Evolutionary conservation across 2,329 filamentous ascomycete species (phyloP), one percentile per base, ranked within the genome.

Genomic region (Paraphoma sp.): DNA sequence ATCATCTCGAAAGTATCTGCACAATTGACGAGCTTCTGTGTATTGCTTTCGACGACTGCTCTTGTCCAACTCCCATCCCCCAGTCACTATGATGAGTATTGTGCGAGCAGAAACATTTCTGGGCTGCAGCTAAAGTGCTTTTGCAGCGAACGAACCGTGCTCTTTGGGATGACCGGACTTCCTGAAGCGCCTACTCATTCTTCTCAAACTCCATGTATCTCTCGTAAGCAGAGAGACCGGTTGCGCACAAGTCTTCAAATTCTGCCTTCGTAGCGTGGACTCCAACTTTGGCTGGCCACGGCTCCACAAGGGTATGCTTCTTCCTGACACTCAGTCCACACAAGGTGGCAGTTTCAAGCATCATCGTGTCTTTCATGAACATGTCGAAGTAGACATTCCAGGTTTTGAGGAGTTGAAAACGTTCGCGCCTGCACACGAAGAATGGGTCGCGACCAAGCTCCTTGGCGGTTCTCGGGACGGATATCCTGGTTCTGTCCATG

Each of bases 161-260:
- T n/a, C n/a, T n/a, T n/a, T n/a, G n/a, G n/a, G n/a, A n/a, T n/a
- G n/a, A n/a, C n/a, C n/a, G n/a, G n/a, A n/a, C n/a, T n/a, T n/a
- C n/a, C n/a, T n/a, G n/a, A n/a, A n/a, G n/a, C n/a, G n/a, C n/a
- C 38, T 41, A 45, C 23, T 47, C 12, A 8, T n/a, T 16, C 45
- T 63, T 67, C 53, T 66, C 59, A 64, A 73, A 73, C 53, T 78
- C 75, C 31, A 76, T 57, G 54, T 76, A 77, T n/a, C 74, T 52
- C 55, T 76, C 69, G 14, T 51, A 49, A 0, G 68, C 65, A 1
- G 38, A 30, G 28, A 50, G 10, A 1, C 53, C 52, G n/a, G 33
- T 43, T n/a, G 38, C 29, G 4, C 64, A 18, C 12, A 64, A 10
- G 30, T 56, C n/a, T 7, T 74, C 64, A 60, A 79, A 78, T 55